Conservation (phyloP, 177 flowering plant species). For the Vitis hybrid region DNA sequence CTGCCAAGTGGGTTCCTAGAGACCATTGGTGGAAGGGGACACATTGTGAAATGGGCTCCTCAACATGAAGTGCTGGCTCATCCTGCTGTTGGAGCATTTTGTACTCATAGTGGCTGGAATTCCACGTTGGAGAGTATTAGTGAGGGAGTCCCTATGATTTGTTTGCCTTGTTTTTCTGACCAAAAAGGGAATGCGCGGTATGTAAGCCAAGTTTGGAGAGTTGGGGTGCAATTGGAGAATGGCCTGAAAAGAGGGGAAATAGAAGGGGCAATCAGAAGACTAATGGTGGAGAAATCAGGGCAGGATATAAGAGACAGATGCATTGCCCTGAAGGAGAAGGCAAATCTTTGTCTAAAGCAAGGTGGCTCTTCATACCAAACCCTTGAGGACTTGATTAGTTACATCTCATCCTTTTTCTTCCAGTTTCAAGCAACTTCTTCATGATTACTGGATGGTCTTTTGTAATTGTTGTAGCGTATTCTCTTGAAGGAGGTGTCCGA, state of each 20-base stretch:
- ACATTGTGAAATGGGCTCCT: no score
- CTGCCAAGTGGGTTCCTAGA: not conserved
- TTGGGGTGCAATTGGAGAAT: conserved; percentile 29
- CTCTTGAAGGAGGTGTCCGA: no score
- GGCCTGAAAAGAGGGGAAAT: conserved; percentile 27
- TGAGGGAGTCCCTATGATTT: conserved; percentile 52
- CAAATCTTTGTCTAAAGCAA: not conserved
- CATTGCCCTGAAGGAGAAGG: conserved; percentile 17
- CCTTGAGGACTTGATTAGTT: conserved; percentile 15
- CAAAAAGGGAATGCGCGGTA: conserved; percentile 36
- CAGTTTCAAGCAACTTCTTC: no score
- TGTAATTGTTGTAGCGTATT: no score
- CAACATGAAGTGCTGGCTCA: no score
- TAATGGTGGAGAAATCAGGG: conserved; percentile 31
- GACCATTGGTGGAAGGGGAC: no score
- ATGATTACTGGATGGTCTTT: no score
- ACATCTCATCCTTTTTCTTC: not conserved
- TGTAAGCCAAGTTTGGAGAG: conserved; percentile 33
- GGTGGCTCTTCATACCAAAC: conserved; percentile 24
- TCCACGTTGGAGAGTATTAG: conserved; percentile 46
- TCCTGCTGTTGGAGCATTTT: not conserved
- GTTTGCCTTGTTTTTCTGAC: conserved; percentile 32
- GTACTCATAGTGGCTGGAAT: conserved; percentile 40
- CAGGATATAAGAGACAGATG: conserved; percentile 16
- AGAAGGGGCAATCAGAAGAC: conserved; percentile 21